These are phyloP conservation scores for Coprinellus aureogranulatus DNA, from an alignment of 768 basidiomycete species.

Conservation along the genomic window DNA sequence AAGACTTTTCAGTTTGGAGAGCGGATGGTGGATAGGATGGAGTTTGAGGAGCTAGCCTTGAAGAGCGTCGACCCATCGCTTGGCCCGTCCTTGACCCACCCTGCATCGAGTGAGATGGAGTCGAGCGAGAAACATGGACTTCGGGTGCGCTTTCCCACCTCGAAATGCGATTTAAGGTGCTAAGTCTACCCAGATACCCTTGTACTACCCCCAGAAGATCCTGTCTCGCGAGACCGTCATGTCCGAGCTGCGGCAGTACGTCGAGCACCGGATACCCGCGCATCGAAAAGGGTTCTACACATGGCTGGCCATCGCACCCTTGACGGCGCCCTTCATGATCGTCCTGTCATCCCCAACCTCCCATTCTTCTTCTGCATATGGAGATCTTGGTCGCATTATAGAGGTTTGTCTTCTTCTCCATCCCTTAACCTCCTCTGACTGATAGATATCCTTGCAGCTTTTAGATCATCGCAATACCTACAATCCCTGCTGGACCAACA, in stretches of 20 bases:
- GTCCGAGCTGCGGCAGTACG: slow-evolving; percentile 49
- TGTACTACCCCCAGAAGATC: slow-evolving; percentile 55
- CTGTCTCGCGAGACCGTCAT: slow-evolving; percentile 32
- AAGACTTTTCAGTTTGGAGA: slow-evolving; percentile 64
- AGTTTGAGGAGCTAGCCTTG: slow-evolving; percentile 78
- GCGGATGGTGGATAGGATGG: slow-evolving; percentile 65
- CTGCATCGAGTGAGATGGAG: slow-evolving; percentile 21
- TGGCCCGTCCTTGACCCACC: slow-evolving; percentile 47
- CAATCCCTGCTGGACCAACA: slow-evolving; percentile 55
- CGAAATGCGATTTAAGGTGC: not conserved
- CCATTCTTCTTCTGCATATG: slow-evolving; percentile 85
- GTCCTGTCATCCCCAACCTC: slow-evolving; percentile 77
- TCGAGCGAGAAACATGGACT: slow-evolving; percentile 3
- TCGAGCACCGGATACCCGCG: slow-evolving; percentile 54
- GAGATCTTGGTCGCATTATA: slow-evolving; percentile 84
- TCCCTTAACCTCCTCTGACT: too few species aligned
- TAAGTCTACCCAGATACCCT: slow-evolving; percentile 49
- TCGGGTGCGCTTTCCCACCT: not conserved
- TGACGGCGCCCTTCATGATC: slow-evolving; percentile 74
- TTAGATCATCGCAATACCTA: slow-evolving; percentile 68
- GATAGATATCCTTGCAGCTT: slow-evolving; percentile 47
- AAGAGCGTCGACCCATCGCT: slow-evolving; percentile 70
- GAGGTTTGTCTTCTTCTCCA: too few species aligned
- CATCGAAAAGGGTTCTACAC: slow-evolving; percentile 65
- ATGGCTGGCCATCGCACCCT: slow-evolving; percentile 65